phyloP scores from a whole-genome alignment of 345 rosid species.

The Acer saccharum region DNA sequence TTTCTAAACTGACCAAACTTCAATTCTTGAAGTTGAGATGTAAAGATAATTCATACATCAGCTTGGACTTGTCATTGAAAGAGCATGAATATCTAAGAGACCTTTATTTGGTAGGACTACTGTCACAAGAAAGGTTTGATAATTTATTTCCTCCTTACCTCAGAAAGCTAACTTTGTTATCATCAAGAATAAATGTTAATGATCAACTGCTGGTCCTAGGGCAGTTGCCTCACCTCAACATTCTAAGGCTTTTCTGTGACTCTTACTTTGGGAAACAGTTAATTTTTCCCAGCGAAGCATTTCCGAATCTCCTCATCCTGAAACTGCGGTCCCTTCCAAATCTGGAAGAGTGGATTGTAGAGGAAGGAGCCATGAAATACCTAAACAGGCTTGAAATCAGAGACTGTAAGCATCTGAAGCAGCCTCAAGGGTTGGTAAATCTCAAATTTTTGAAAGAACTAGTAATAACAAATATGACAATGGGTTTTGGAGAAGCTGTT shows the following conservation, averaged over 20 bases:
- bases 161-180: constrained; percentile 37
- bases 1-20: constrained; percentile 20
- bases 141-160: constrained; percentile 25
- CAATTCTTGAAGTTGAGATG: constrained; percentile 33
- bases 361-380: constrained; percentile 27
- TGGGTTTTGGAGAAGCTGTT: not conserved
- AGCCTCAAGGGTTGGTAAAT: constrained; percentile 14
- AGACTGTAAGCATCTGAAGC: constrained; percentile 12
- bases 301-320: constrained; percentile 34
- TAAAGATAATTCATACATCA: constrained; percentile 14
- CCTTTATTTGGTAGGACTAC: constrained; percentile 32
- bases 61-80: not conserved
- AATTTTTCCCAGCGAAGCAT: not conserved
- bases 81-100: constrained; percentile 17
- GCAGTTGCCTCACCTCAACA: constrained; percentile 26
- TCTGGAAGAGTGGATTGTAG: constrained; percentile 14
- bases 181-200: constrained; percentile 2
- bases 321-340: constrained; percentile 39
- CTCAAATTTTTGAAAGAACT: constrained; percentile 22
- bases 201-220: constrained; percentile 39
- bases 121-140: not conserved
- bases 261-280: constrained; percentile 29
- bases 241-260: constrained; percentile 36
- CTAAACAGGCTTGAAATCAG: constrained; percentile 40
- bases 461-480: constrained; percentile 31